These are phyloP conservation scores for Sporodiniella umbellata DNA, from an alignment of 371 early-diverging fungal genomes.

Conservation along the genomic window DNA sequence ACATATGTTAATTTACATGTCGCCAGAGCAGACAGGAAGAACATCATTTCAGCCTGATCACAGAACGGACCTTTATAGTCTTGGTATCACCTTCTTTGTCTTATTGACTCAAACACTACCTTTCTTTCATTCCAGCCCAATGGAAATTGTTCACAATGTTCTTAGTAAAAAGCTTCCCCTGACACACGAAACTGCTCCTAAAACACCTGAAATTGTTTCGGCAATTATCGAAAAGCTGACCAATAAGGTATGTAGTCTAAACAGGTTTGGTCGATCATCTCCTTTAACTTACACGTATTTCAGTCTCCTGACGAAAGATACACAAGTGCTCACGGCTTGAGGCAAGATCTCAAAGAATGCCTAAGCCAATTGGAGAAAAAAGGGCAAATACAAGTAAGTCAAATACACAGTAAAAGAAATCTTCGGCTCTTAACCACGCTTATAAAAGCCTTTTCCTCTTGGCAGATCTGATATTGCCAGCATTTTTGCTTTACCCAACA, in stretches of 20 bases:
- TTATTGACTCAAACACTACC: constrained; percentile 49
- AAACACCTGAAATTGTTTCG: constrained; percentile 47
- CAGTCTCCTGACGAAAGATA: constrained; percentile 62
- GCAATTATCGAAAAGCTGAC: constrained; percentile 56
- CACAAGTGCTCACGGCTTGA: constrained; percentile 54
- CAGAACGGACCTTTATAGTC: constrained; percentile 58
- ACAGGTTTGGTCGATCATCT: not conserved
- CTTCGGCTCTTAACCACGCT: not conserved
- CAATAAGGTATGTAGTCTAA: constrained; percentile 42
- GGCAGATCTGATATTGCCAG: constrained; percentile 52
- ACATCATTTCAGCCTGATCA: constrained; percentile 60
- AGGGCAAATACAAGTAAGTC: not conserved
- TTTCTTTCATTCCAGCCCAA: constrained; percentile 49
- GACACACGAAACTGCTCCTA: constrained; percentile 39
- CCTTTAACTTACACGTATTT: not conserved
- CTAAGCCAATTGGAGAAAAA: constrained; percentile 27
- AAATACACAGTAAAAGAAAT: not conserved
- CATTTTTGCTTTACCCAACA: constrained; percentile 52
- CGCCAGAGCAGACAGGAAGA: constrained; percentile 60
- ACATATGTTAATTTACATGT: constrained; percentile 43
- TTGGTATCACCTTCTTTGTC: constrained; percentile 54
- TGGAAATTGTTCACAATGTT: constrained; percentile 56
- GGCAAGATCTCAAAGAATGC: constrained; percentile 54
- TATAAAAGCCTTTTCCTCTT: constrained; percentile 30
- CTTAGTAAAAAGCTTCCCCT: constrained; percentile 47